Base-by-base conservation (phyloP, 805 yeast species). In the Starmerella asiatica region DNA sequence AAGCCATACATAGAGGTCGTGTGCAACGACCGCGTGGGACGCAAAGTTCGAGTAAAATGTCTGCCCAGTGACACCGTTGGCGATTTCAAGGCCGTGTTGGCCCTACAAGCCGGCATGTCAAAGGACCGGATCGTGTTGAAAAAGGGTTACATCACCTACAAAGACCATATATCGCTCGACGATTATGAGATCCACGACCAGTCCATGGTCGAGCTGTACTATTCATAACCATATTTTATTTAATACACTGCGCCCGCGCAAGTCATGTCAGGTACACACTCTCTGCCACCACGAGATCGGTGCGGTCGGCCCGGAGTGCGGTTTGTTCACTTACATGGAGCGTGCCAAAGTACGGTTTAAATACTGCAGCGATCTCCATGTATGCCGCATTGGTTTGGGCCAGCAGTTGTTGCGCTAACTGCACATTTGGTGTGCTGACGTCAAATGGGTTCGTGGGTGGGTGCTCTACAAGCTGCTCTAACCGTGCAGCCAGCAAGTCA, bases 171-270 rank as follows among this genome's bases (percentile, higher is more conserved):
- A 40, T 69, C 86, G 1, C 64, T 88, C 33, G 94, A 79, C n/a
- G 98, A 88, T 58, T 88, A 91, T 56, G 98, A 88, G 57, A 75
- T 88, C 16, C 94, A 85, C 54, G 78, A 85, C 57, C 93, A 94
- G 8, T 77, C 80, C 45, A 83, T 78, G 58, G 60, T 88, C 48
- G 98, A 88, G 60, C 62, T 88, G 57, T 91, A 42, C 17, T 45
- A 45, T 33, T 15, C 39, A n/a, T 34, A 23, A 26, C 11, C 8
- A 30, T 30, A 17, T n/a, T n/a, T n/a, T n/a, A n/a, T n/a, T n/a
- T n/a, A n/a, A n/a, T n/a, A n/a, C n/a, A n/a, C n/a, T n/a, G n/a
- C n/a, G n/a, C n/a, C n/a, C n/a, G n/a, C n/a, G n/a, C n/a, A n/a
- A n/a, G n/a, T n/a, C n/a, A n/a, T n/a, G n/a, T n/a, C n/a, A n/a